Evolutionary conservation across 1,284 basidiomycete species (phyloP), one percentile per base, ranked within the genome.

Genomic region (Ceratobasidium sp.): DNA sequence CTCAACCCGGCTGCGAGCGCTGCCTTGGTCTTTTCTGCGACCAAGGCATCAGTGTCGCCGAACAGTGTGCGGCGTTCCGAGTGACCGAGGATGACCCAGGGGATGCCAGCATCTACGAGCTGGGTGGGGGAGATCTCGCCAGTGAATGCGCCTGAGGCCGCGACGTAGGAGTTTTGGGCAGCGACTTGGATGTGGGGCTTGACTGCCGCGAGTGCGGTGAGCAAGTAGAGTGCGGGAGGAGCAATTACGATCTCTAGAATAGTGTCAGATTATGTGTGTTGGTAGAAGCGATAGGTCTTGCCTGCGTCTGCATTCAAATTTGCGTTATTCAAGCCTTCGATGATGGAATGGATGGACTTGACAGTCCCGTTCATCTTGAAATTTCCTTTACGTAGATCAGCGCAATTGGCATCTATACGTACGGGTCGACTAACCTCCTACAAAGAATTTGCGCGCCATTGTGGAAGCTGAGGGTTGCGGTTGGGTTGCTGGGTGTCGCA

Each of bases 31-130:
- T 98, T 99, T 72, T 86, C 82, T 17, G 93, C 96, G 71, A 98
- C 90, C 68, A 91, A 75, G 71, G 87, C 87, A 73, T 94, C 94
- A 25, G 87, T 86, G 79, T 99, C 97, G 77, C 88, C 84, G 84
- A 99, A 99, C 74, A 97, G 80, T 3, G 92, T 91, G 70, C 96
- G 90, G 74, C 97, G 92, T 80, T 99, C 97, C 54, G 95, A 98
- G 85, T 99, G 96, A 38, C 91, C 96, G 70, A 98, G 86, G 78
- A 99, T 92, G 74, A 98, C 95, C 80, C 93, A 98, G 70, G 92
- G 92, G 74, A 98, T 87, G 2, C 83, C 84, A 20, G 92, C 91
- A 77, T 98, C 94, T 70, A 84, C 86, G 76, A 98, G 87, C 82
- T 97, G 94, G 5, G 83, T 76, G 4, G 94, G 87, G 75, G 58